phyloP scores from a whole-genome alignment of 768 basidiomycete species.

The Lactarius indigo region DNA sequence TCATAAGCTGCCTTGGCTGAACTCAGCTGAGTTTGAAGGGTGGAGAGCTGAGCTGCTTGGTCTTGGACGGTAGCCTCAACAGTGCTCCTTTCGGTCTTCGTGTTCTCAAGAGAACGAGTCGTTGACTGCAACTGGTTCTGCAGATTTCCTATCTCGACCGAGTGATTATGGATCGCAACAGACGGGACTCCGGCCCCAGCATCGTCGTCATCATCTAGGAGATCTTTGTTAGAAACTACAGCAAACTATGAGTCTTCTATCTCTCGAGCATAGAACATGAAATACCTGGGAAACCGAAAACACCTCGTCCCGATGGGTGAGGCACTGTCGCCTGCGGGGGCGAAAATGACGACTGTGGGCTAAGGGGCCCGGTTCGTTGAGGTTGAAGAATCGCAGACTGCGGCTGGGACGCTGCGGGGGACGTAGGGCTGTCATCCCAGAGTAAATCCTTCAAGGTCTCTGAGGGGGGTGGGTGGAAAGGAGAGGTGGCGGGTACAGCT shows the following conservation, averaged over 20 bases:
- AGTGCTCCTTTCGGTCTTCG: conserved; percentile 60
- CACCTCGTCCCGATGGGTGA: conserved; percentile 39
- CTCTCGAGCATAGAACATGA: conserved; percentile 30
- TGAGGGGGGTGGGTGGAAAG: conserved; percentile 36
- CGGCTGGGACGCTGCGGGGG: conserved; percentile 35
- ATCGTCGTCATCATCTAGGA: conserved; percentile 75
- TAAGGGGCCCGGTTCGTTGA: conserved; percentile 14
- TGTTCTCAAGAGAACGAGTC: conserved; percentile 59
- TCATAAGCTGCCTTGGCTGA: conserved; percentile 84
- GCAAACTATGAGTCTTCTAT: background rate
- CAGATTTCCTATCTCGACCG: conserved; percentile 83
- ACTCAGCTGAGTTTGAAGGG: conserved; percentile 79
- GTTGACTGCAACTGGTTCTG: conserved; percentile 85
- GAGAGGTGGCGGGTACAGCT: conserved; percentile 36
- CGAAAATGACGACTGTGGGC: conserved; percentile 4
- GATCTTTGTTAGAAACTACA: conserved; percentile 40
- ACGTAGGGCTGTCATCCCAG: conserved; percentile 40
- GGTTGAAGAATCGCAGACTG: conserved; percentile 34
- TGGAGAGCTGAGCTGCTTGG: conserved; percentile 71
- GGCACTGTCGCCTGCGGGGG: conserved; percentile 21
- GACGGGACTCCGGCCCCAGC: conserved; percentile 40
- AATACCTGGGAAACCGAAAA: conserved; percentile 43
- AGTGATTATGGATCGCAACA: conserved; percentile 62
- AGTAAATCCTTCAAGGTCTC: conserved; percentile 44
- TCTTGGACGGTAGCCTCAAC: conserved; percentile 62